A percentile compares a stretch with the other conserved stretches of the same genome.
Evolutionary conservation across 495 filamentous ascomycete species (phyloP).

Genomic region (Aspergillus cavernicola): DNA sequence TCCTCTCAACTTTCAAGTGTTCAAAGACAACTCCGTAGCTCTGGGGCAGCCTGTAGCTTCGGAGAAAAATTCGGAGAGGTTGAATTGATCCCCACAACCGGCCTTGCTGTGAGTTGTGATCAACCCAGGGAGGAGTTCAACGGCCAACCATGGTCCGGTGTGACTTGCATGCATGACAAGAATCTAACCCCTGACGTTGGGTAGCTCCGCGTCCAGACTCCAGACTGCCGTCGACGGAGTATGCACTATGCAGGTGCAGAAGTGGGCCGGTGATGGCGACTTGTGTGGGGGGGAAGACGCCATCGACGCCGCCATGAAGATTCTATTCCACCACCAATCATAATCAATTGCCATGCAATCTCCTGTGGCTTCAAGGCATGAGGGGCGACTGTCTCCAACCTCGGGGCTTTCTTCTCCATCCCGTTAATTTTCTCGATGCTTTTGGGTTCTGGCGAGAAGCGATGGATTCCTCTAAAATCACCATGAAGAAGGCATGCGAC

Average conservation of each 20-base stretch:
- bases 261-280: constrained; percentile 17
- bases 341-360: background rate
- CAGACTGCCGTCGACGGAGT: background rate
- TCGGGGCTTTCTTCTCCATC: background rate
- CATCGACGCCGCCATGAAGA: constrained; percentile 1
- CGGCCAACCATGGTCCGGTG: background rate
- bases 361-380: background rate
- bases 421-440: background rate
- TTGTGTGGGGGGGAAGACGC: constrained; percentile 14
- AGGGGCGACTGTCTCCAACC: background rate
- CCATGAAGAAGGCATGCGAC: constrained; percentile 28
- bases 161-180: background rate
- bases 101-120: background rate
- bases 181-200: background rate
- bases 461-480: constrained; percentile 14
- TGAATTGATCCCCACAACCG: background rate
- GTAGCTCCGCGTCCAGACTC: background rate
- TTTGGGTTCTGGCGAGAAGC: background rate
- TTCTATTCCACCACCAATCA: background rate
- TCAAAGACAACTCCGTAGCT: background rate
- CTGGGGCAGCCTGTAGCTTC: constrained; percentile 1
- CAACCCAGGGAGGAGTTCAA: background rate
- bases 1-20: too few species aligned
- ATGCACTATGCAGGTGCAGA: background rate
- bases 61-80: constrained; percentile 23